Base-by-base conservation (phyloP, 345 rosid genomes). In the Atalantia buxifolia region DNA sequence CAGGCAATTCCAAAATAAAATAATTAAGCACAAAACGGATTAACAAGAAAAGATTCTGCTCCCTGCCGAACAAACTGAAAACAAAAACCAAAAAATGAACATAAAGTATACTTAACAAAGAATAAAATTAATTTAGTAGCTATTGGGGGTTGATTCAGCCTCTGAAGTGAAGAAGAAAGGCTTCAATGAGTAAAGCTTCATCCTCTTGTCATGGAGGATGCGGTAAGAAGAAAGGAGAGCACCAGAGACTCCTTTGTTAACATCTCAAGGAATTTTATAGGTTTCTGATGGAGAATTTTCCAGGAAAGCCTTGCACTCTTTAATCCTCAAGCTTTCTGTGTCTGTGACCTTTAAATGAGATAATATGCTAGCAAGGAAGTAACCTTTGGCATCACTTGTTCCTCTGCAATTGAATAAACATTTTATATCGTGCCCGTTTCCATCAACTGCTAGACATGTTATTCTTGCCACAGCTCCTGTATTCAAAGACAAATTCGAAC, bases 401-500 rank as follows among this genome's bases (percentile, higher is more conserved):
- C 60, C 35, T 66, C 84, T 84, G 55, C 71, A 24, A 61, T 81
- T 50, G 31, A 85, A 77, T 69, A 84, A 67, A 1, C 81, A 80
- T n/a, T 83, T 77, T 38, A 78, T 74, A 74, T 86, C 85, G 19
- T 84, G 83, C 4, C 87, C 89, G 27, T 66, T 22, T n/a, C 50
- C 69, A 24, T 86, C 89, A 6, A 62, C 65, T 0, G 73, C 87
- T 36, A 3, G 66, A 56, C 92, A 87, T 35, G 84, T 79, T 45
- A 87, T 72, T 60, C 85, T 89, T 28, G 82, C 84, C 84, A 79
- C 76, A 53, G 84, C 85, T n/a, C 87, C 89, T 83, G 79, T 24
- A 30, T 55, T 24, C 21, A 50, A 57, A 48, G 33, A 22, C 24
- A 31, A 60, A 25, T 36, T 60, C 9, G 48, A 7, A 38, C 42